phyloP scores from a whole-genome alignment of 2,329 filamentous ascomycete genomes.

The Hirsutella rhossiliensis region DNA sequence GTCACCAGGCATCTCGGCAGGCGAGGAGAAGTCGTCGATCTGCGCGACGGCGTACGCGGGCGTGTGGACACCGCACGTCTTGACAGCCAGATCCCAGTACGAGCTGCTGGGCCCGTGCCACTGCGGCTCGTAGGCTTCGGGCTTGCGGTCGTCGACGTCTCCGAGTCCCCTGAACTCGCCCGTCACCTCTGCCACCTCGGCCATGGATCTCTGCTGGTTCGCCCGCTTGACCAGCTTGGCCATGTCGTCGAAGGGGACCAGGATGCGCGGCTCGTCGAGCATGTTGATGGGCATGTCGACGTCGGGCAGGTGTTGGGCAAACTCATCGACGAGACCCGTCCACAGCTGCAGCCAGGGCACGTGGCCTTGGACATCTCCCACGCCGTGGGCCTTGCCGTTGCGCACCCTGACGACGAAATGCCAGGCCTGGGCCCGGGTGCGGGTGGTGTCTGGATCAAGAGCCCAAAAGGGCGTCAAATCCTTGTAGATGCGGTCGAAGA shows the following conservation, averaged over 20 bases:
- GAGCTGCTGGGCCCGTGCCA: constrained; percentile 34
- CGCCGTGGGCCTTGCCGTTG: constrained; percentile 25
- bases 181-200: constrained; percentile 28
- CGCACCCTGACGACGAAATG: constrained; percentile 35
- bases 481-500: constrained; percentile 52
- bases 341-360: constrained; percentile 36
- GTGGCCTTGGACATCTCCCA: constrained; percentile 25
- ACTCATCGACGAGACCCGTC: constrained; percentile 36
- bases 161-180: constrained; percentile 28
- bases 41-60: constrained; percentile 26
- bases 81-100: constrained; percentile 48
- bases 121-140: constrained; percentile 28
- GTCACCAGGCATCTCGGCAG: constrained; percentile 19
- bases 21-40: constrained; percentile 16
- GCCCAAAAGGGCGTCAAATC: constrained; percentile 51
- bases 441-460: constrained; percentile 28
- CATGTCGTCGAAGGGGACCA: constrained; percentile 46
- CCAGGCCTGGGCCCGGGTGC: constrained; percentile 28
- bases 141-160: constrained; percentile 20
- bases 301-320: constrained; percentile 45
- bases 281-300: constrained; percentile 57
- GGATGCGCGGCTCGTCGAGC: constrained; percentile 50
- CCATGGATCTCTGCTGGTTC: constrained; percentile 27
- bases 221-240: constrained; percentile 37
- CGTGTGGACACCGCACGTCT: constrained; percentile 44